These are phyloP conservation scores for Urtica urens DNA, from an alignment of 306 rosid genomes.

Conservation along the genomic window DNA sequence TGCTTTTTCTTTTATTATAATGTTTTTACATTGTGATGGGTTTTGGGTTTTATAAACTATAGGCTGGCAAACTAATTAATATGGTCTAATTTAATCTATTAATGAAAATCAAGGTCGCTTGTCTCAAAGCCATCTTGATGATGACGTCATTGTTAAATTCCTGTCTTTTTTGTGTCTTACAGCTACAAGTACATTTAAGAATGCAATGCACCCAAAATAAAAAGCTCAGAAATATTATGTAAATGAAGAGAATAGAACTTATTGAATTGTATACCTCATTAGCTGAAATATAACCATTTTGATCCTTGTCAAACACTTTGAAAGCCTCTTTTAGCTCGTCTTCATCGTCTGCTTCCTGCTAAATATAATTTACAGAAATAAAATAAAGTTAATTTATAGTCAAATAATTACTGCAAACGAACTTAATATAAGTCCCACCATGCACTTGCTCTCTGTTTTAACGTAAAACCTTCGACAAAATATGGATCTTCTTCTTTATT, in stretches of 20 bases:
- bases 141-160: neutral
- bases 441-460: neutral
- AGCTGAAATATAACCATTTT: constrained; percentile 91
- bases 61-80: neutral
- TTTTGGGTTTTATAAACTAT: neutral
- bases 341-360: constrained; percentile 73
- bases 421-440: neutral
- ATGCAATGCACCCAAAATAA: too few species aligned
- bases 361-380: neutral
- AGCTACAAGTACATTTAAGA: too few species aligned
- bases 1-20: neutral
- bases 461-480: neutral
- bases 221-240: too few species aligned
- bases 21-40: neutral
- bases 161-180: too few species aligned
- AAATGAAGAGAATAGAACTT: neutral
- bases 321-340: constrained; percentile 91
- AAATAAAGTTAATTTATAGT: neutral
- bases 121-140: neutral
- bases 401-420: neutral
- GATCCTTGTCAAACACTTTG: constrained; percentile 92
- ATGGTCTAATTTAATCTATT: neutral
- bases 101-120: neutral
- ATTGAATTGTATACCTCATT: constrained; percentile 42
- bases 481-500: neutral